Base-by-base conservation (phyloP, 108 stramenopile genomes). In the Chaetoceros muelleri region DNA sequence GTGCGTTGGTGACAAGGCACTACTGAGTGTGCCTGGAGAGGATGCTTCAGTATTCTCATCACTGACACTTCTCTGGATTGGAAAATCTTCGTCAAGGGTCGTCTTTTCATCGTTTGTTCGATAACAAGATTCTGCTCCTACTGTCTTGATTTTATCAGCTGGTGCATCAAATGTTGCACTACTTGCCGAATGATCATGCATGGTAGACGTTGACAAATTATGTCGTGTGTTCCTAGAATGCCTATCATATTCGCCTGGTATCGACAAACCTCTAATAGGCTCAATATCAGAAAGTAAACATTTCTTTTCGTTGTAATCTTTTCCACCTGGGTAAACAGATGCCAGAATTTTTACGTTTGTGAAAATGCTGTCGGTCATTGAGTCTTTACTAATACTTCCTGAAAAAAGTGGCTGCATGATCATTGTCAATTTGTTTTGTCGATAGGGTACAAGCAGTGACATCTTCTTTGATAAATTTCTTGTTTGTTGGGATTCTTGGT, bases 401-500 rank as follows among this genome's bases (percentile, higher is more conserved):
- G 56, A 48, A 49, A 79, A 71, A 19, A 71, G 45, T 8, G 73
- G 61, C 30, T 74, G 62, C 49, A 79, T 58, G 0, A 79, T 21
- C 72, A 74, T 79, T 8, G 78, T 71, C 0, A 79, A 34, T 49
- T 74, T 74, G 64, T 74, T 65, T 30, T 74, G 70, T 10, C 69
- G 62, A 46, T 67, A 79, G 3, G 78, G 70, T 19, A 74, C 70
- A 28, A 49, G 65, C 70, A 8, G 53, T 26, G 2, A 16, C 25
- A 18, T 61, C 30, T 34, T 61, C 60, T 1, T 61, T 34, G 21
- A 54, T 20, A 26, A 28, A 29, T 20, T 7, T 16, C 19, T 72
- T 72, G 21, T 55, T 54, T 3, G n/a, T 46, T 1, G 19, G 28
- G 23, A 74, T 47, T 45, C 57, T 66, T 5, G 50, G 47, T 77